A percentile compares a stretch with the other conserved stretches of the same genome.
These are phyloP conservation scores for Cucurbita ficifolia DNA, from an alignment of 306 rosid genomes.

Conservation along the genomic window DNA sequence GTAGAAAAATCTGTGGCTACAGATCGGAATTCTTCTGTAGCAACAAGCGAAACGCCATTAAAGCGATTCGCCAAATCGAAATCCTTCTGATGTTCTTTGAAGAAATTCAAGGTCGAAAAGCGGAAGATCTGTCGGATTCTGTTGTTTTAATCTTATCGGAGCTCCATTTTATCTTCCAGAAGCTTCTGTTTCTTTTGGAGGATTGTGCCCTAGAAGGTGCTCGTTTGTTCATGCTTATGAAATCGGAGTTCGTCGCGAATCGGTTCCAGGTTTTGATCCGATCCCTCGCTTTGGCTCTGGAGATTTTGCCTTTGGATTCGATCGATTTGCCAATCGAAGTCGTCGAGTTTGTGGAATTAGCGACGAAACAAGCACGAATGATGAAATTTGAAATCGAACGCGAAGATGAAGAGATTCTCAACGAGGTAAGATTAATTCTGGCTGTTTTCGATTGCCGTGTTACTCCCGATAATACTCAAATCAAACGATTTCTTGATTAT, in stretches of 20 bases:
- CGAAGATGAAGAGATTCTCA: slow-evolving; percentile 28
- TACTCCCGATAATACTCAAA: slow-evolving; percentile 23
- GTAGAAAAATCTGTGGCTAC: slow-evolving; percentile 21
- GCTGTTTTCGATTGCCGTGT: slow-evolving; percentile 24
- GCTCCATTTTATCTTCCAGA: slow-evolving; percentile 60
- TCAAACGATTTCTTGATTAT: slow-evolving; percentile 41
- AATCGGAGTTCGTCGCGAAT: slow-evolving; percentile 33
- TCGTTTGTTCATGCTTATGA: slow-evolving; percentile 39
- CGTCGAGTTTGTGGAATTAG: slow-evolving; percentile 36
- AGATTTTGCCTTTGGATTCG: slow-evolving; percentile 27
- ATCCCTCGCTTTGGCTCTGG: slow-evolving; percentile 43
- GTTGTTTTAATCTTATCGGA: slow-evolving; percentile 33
- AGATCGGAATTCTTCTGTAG: slow-evolving; percentile 20
- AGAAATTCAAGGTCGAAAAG: slow-evolving; percentile 17
- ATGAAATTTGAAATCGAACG: slow-evolving; percentile 29
- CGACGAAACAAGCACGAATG: slow-evolving; percentile 34
- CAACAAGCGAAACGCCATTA: slow-evolving; percentile 35
- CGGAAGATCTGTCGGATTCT: slow-evolving; percentile 15
- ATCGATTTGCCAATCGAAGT: slow-evolving; percentile 24
- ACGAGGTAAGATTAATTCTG: slow-evolving; percentile 20
- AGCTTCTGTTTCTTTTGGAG: slow-evolving; percentile 37
- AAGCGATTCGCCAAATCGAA: slow-evolving; percentile 27
- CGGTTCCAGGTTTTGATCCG: slow-evolving; percentile 33
- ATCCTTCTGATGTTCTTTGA: slow-evolving; percentile 41
- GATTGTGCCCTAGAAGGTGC: slow-evolving; percentile 49